Base-by-base conservation (phyloP, 352 stramenopile genomes). In the Globisporangium megalacanthum region DNA sequence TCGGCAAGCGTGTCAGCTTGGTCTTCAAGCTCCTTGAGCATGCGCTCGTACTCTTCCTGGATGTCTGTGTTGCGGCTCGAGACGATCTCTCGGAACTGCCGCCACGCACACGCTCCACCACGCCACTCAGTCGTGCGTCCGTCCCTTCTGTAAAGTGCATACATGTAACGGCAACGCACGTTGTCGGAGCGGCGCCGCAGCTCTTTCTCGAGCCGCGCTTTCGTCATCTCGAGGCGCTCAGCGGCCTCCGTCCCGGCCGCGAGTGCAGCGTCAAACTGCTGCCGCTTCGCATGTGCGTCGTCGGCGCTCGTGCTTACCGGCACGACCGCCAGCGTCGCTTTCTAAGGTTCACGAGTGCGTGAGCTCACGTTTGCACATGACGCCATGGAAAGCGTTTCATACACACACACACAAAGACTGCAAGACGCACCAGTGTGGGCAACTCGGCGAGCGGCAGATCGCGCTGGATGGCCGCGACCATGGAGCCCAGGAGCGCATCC, bases 1-100 rank as follows among this genome's bases (percentile, higher is more conserved):
- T 66, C 56, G 33, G 62, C 50, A 25, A 90, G 65, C 35, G 57
- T 58, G 42, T 75, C 76, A 1, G 66, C 70, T 54, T 88, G 77
- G 53, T 90, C 80, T 17, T 91, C 81, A 37, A 89, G 60, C 46
- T 89, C 77, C 54, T 80, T 79, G 9, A 89, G 68, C 76, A 91
- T 87, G 14, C 78, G 78, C 47, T 77, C 72, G 49, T 88, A 91
- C 55, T 88, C 76, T 35, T 89, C 78, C 65, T 90, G 81, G 22
- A 91, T 79, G 57, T 86, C 78, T 5, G 65, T 82, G 49, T 91
- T 91, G 56, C 80, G 71, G 33, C 69, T 91, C 44, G 77, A 82
- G 14, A 91, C 65, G 7, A 89, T 63, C 13, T 85, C 71, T 19
- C 64, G 72, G 52, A 89, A 88, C 75, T 91, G 60, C 31, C 44